Evolutionary conservation across 2,329 filamentous ascomycete genomes (phyloP).

Genomic region (Hirsutella rhossiliensis): DNA sequence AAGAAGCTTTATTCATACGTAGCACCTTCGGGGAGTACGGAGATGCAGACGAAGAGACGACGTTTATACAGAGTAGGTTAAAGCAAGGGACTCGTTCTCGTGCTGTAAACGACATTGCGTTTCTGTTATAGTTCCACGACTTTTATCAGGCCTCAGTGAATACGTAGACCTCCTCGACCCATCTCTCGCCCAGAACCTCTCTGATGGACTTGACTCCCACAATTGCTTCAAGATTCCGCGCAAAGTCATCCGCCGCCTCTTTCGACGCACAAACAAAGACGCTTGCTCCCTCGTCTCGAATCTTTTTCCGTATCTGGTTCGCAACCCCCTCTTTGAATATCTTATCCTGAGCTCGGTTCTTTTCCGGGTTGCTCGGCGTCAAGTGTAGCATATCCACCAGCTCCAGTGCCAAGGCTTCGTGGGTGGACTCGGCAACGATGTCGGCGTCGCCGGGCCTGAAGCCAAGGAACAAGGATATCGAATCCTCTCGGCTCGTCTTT

Average conservation of each 20-base stretch:
- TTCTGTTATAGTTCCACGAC: neutral
- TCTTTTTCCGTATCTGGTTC: neutral
- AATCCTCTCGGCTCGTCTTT: neutral
- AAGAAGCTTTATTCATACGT: no score
- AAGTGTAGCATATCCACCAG: slow-evolving; percentile 1
- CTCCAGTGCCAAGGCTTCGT: neutral
- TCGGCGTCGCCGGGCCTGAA: slow-evolving; percentile 1
- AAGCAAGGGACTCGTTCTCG: neutral
- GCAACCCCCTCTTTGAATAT: neutral
- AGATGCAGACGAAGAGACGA: no score
- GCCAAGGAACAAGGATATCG: slow-evolving; percentile 1
- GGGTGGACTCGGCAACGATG: neutral
- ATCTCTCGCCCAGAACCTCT: slow-evolving; percentile 1
- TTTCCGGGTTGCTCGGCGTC: slow-evolving; percentile 1
- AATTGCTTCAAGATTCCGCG: neutral
- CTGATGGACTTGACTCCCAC: slow-evolving; percentile 1
- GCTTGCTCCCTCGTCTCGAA: neutral
- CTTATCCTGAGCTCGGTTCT: neutral
- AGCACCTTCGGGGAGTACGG: no score
- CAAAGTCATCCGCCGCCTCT: slow-evolving; percentile 2
- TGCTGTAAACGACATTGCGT: neutral
- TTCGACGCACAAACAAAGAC: slow-evolving; percentile 2
- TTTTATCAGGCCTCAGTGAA: neutral
- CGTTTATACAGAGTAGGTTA: neutral
- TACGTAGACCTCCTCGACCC: slow-evolving; percentile 2